Evolutionary conservation across 805 yeast genomes (phyloP), one percentile per base, ranked within the genome.

Genomic region (Saturnispora kantuleensis): DNA sequence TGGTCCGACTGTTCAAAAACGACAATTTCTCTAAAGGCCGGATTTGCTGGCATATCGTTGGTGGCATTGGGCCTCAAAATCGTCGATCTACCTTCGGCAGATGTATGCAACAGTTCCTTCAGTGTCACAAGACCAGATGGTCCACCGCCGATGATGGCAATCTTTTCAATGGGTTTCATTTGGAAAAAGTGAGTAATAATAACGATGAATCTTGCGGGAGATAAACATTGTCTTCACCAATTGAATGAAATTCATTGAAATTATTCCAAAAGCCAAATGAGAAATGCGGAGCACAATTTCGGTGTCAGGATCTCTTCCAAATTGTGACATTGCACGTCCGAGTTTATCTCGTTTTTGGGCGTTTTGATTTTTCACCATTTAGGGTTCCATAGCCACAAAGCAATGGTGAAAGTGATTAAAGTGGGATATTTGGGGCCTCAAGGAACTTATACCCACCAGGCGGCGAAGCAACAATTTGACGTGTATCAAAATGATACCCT

Each of bases 371-470:
- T 21, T 21, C 26, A 21, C 26, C 26, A 21, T 6, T 21, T 6
- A 21, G 8, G 8, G 26, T 21, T 21, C 26, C 8, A 21, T 21
- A 21, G 26, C 8, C 26, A 21, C 8, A 21, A 31, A 13, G 9
- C 16, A n/a, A 41, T 41, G 44, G 10, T 39, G 31, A 30, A 15
- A 31, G 38, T 13, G 5, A 50, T 66, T 17, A 76, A 67, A 52
- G 80, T 84, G 3, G 87, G 85, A 3, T 90, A 76, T 56, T 64
- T 90, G 42, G 98, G 97, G 0, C 98, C 98, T 0, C 69, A 68
- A 41, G 97, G 97, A 2, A 90, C 97, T 1, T 93, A 87, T 62
- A 84, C 97, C 2, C 95, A 90, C 54, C 95, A 88, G 74, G 82
- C 82, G 13, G 80, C 81, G 3, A 51, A 60, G 26, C 71, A 64